phyloP scores from a whole-genome alignment of 2,329 filamentous ascomycete species.

The Chaetomium strumarium region DNA sequence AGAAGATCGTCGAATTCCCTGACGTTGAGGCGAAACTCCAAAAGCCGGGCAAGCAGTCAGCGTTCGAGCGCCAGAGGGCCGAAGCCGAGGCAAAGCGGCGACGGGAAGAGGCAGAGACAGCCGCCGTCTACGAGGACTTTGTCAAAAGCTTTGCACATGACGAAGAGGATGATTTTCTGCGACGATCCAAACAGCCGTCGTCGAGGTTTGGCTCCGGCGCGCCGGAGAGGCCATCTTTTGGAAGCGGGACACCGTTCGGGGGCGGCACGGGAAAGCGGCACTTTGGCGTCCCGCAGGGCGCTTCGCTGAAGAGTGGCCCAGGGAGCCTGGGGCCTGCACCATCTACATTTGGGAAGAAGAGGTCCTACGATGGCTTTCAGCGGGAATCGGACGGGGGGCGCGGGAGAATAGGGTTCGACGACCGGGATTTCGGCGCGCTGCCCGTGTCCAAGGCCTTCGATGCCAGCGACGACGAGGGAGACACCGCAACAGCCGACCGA shows the following conservation, averaged over 20 bases:
- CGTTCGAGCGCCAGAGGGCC: constrained; percentile 82
- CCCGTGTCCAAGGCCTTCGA: constrained; percentile 67
- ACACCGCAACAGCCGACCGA: constrained; percentile 36
- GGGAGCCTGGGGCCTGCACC: constrained; percentile 54
- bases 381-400: constrained; percentile 30
- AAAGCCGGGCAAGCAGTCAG: constrained; percentile 74
- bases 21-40: constrained; percentile 71
- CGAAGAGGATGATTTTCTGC: constrained; percentile 40
- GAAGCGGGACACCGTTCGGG: constrained; percentile 27
- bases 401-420: constrained; percentile 36
- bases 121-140: constrained; percentile 81
- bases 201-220: constrained; percentile 18
- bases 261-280: constrained; percentile 51
- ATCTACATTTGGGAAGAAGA: constrained; percentile 47
- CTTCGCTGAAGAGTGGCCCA: constrained; percentile 54
- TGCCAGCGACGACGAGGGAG: constrained; percentile 56
- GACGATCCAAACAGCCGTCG: constrained; percentile 12
- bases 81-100: constrained; percentile 84
- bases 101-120: constrained; percentile 80
- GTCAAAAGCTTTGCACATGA: constrained; percentile 70
- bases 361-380: constrained; percentile 42
- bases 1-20: constrained; percentile 55
- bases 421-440: constrained; percentile 40
- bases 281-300: constrained; percentile 52
- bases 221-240: constrained; percentile 28